These are phyloP conservation scores for Quercus agrifolia DNA, from an alignment of 306 rosid species.

Conservation along the genomic window DNA sequence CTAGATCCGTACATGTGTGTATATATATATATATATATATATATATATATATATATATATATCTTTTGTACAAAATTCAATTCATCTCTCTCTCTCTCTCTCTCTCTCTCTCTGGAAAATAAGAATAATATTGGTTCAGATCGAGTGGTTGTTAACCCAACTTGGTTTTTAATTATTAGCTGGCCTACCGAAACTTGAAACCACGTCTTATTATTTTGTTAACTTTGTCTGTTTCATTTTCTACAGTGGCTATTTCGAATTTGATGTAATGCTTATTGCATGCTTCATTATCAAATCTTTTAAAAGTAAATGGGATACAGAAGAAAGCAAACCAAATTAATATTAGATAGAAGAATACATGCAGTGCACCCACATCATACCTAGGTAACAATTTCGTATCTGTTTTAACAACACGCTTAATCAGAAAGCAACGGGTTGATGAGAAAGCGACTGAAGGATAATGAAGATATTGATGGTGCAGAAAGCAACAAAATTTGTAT, in stretches of 20 bases:
- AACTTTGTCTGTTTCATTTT: neutral
- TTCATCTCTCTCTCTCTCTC: neutral
- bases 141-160: neutral
- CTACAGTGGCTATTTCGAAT: neutral
- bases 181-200: neutral
- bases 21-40: too few species aligned
- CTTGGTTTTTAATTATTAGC: neutral
- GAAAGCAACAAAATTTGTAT: neutral
- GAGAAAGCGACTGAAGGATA: neutral
- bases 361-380: neutral
- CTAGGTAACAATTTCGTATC: neutral
- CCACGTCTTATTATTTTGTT: neutral
- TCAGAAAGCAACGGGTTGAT: neutral
- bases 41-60: too few species aligned
- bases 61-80: neutral
- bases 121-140: neutral
- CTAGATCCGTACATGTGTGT: too few species aligned
- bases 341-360: neutral
- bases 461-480: neutral
- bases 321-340: neutral
- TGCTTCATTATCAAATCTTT: too few species aligned
- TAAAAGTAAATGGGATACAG: neutral
- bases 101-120: neutral
- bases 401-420: neutral
- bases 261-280: neutral